Base-by-base conservation (phyloP, 2,329 filamentous ascomycete species). In the Malbranchea zuffiana region DNA sequence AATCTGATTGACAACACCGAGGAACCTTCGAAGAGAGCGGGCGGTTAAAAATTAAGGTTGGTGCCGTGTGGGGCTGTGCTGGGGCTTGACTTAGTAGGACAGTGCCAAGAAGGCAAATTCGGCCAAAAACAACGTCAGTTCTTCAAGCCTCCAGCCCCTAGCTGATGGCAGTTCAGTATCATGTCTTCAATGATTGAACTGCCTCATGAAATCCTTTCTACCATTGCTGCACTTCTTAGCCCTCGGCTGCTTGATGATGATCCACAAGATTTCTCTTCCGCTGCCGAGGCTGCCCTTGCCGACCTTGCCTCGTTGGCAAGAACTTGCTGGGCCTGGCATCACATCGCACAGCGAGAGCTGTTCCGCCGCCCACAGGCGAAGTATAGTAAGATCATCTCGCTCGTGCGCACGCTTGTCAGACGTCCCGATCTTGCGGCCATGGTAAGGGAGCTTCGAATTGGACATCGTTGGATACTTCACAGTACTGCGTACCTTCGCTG, bases 171-270 rank as follows among this genome's bases (percentile, higher is more conserved):
- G n/a, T n/a, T n/a, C n/a, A n/a, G n/a, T n/a, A n/a, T n/a, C n/a
- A n/a, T n/a, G n/a, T n/a, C n/a, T n/a, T n/a, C n/a, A n/a, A n/a
- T n/a, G n/a, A n/a, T n/a, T n/a, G n/a, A n/a, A n/a, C n/a, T n/a
- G n/a, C 13, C 39, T 13, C 1, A 41, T 46, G 1, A 28, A 28
- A 28, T 28, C 3, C 26, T 28, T 28, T 15, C 16, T 15, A 15
- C 26, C 26, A 28, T 28, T 15, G 11, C 16, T 15, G n/a, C n/a
- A n/a, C 26, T 13, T n/a, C 26, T 28, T 2, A 15, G 16, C 26
- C 26, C 26, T 11, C 16, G 5, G 26, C 12, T n/a, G 10, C 26
- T 28, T 11, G 12, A 15, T 3, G 16, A 15, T 6, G 16, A 15
- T 13, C 16, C 26, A 15, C 26, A 13, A 28, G 6, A 28, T 6